Conservation (phyloP, 78 protist species). For the Dictyostelium intermedium region DNA sequence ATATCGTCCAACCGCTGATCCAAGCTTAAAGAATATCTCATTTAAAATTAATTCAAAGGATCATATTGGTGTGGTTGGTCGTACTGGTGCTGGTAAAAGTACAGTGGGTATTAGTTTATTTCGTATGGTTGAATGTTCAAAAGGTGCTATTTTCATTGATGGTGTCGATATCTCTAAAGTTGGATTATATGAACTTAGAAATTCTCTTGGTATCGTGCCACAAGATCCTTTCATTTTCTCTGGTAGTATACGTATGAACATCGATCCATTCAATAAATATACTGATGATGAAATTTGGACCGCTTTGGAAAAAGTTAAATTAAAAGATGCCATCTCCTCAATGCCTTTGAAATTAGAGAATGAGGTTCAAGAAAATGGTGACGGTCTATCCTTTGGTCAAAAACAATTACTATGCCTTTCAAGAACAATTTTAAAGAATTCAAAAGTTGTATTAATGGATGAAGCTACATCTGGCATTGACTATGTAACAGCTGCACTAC, state of each 20-base stretch:
- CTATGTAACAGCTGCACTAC: conserved; percentile 82
- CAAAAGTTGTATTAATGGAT: conserved; percentile 89
- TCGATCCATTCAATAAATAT: conserved; percentile 70
- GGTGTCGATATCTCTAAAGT: conserved; percentile 81
- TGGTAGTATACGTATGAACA: conserved; percentile 62
- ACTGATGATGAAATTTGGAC: conserved; percentile 71
- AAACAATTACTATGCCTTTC: conserved; percentile 96
- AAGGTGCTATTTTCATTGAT: conserved; percentile 70
- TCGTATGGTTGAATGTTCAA: conserved; percentile 67
- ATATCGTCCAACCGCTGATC: conserved; percentile 82
- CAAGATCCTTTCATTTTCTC: conserved; percentile 93
- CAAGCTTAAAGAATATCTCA: conserved; percentile 76
- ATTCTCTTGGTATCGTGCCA: conserved; percentile 89
- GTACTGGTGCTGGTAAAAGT: conserved; percentile 93
- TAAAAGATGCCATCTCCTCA: not conserved
- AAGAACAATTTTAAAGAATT: conserved; percentile 91
- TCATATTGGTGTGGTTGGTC: conserved; percentile 91
- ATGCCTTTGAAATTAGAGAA: conserved; percentile 35
- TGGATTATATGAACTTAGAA: conserved; percentile 68
- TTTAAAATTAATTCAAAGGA: conserved; percentile 31
- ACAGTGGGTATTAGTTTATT: conserved; percentile 74
- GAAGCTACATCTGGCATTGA: conserved; percentile 97
- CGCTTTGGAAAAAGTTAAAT: conserved; percentile 73
- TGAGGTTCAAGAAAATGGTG: conserved; percentile 76
- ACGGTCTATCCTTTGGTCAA: conserved; percentile 90